phyloP scores from a whole-genome alignment of 1,139 yeast genomes.

The Yamadazyma jaroonii region DNA sequence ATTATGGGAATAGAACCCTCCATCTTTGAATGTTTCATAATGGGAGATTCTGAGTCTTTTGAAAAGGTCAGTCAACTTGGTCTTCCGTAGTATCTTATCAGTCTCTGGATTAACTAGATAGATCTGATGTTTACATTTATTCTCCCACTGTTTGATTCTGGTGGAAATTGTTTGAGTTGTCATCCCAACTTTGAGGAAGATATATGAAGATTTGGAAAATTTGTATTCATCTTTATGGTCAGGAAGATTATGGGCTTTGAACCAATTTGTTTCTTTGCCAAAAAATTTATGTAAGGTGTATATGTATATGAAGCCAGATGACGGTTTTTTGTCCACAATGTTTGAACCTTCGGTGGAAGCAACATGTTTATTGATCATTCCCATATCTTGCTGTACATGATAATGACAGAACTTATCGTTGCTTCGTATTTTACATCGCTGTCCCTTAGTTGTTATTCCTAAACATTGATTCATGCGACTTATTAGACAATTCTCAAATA shows the following conservation, averaged over 20 bases:
- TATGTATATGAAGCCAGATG: conserved; percentile 48
- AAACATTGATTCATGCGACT: conserved; percentile 26
- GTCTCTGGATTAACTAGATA: conserved; percentile 12
- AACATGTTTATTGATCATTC: too few relatives aligned
- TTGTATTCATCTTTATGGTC: conserved; percentile 28
- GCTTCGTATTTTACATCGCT: conserved; percentile 25
- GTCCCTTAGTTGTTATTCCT: conserved; percentile 31
- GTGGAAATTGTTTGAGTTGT: conserved; percentile 45
- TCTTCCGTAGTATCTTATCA: conserved; percentile 8
- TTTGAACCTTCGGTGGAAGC: too few relatives aligned
- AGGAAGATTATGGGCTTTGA: conserved; percentile 35
- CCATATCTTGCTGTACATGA: conserved; percentile 18
- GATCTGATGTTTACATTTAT: conserved; percentile 47
- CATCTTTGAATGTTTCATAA: conserved; percentile 6
- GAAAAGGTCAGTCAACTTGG: conserved; percentile 10
- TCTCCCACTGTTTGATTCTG: conserved; percentile 54
- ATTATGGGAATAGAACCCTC: conserved; percentile 30
- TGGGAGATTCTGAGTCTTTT: conserved; percentile 6
- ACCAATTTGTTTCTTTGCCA: conserved; percentile 20
- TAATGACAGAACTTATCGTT: conserved; percentile 25
- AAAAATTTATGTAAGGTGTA: conserved; percentile 48
- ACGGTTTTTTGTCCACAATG: too few relatives aligned
- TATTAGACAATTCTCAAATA: too few relatives aligned
- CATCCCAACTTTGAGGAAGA: conserved; percentile 55
- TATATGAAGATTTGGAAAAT: conserved; percentile 33